Evolutionary conservation across 2,329 filamentous ascomycete species (phyloP), one percentile per base, ranked within the genome.

Genomic region (Trichoderma asperellum): DNA sequence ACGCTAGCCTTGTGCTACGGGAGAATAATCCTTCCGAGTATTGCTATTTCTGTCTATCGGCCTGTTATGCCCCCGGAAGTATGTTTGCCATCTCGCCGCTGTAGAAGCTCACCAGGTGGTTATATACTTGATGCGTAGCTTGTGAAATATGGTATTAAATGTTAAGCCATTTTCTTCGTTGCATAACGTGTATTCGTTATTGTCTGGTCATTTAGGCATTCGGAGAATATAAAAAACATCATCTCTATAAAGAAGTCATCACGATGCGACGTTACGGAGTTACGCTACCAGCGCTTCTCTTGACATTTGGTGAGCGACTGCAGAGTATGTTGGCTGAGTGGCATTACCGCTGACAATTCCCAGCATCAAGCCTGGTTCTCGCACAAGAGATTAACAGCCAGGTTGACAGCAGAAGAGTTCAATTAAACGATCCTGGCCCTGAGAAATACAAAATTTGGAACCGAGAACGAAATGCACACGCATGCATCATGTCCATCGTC

Each of bases 401-500:
- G 12, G 6, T 58, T 16, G 53, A 67, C 2, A 5, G 40, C 10
- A 59, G 63, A 52, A 29, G 52, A 27, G 10, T 16, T 5, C 63
- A 58, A 8, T 6, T 37, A 4, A 52, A 49, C n/a, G 63, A 67
- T n/a, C 40, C 40, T 7, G 18, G 16, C 40, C 55, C 14, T 27
- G 63, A 21, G n/a, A 12, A 24, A 10, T 24, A 24, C 10, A 67
- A 35, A 59, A 47, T 67, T 8, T 67, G 63, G 63, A 59, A 67
- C 14, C 63, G 63, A 49, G 63, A 67, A 24, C 55, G 63, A 49
- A 67, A 67, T 21, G 63, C 52, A 37, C 63, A 67, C 32, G 63
- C 63, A 16, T 66, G 63, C 37, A 66, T 66, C 53, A 66, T 66
- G 63, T 66, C 63, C 18, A 66, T 66, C 53, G 63, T 66, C 63